phyloP scores from a whole-genome alignment of 2,329 filamentous ascomycete species.

The Venturia pyrina region DNA sequence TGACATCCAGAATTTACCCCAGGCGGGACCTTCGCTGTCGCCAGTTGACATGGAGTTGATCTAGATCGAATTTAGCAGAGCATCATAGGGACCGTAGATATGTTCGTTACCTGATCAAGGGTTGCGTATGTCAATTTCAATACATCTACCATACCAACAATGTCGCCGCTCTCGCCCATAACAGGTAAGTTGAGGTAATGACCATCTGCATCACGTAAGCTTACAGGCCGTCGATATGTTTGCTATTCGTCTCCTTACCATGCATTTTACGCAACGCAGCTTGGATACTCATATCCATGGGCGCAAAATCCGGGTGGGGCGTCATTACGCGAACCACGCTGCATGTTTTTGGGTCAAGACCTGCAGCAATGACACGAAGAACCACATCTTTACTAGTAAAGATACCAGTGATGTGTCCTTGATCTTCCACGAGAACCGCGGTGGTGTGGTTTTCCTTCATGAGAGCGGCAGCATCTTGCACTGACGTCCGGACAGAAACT shows the following conservation, averaged over 20 bases:
- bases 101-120: conserved; percentile 65
- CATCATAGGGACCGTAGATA: conserved; percentile 5
- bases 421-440: conserved; percentile 89
- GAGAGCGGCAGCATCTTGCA: conserved; percentile 85
- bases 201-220: conserved; percentile 53
- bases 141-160: conserved; percentile 98
- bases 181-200: conserved; percentile 97
- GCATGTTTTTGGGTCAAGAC: conserved; percentile 86
- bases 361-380: conserved; percentile 91
- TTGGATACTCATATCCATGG: conserved; percentile 98
- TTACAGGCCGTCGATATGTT: conserved; percentile 9
- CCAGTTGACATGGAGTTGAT: conserved; percentile 83
- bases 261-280: conserved; percentile 98
- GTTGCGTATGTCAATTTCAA: conserved; percentile 97
- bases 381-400: conserved; percentile 99
- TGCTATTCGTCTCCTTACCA: conserved; percentile 46
- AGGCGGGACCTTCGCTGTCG: conserved; percentile 89
- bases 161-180: conserved; percentile 95
- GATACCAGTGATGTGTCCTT: conserved; percentile 94
- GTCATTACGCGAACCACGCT: conserved; percentile 99
- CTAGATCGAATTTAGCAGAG: conserved; percentile 24
- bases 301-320: conserved; percentile 95
- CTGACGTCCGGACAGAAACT: conserved; percentile 89
- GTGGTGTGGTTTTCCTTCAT: conserved; percentile 99
- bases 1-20: conserved; percentile 99